Evolutionary conservation across 768 basidiomycete genomes (phyloP).

Genomic region (Collybiopsis confluens): DNA sequence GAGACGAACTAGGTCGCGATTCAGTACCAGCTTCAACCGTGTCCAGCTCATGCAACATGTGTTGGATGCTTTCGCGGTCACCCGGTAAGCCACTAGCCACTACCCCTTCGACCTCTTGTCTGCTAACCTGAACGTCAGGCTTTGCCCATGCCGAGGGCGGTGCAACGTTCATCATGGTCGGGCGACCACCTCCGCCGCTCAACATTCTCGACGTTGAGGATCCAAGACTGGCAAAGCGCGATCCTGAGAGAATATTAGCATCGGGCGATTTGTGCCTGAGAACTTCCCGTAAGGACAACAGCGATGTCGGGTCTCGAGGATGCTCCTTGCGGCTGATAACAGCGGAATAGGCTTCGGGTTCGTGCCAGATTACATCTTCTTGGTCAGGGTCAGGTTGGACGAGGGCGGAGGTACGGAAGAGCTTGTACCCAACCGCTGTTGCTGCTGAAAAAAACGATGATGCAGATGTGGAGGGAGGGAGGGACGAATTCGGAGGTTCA

Average conservation of each 20-base stretch:
- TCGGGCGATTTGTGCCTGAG: slow-evolving; percentile 47
- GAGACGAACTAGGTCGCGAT: slow-evolving; percentile 10
- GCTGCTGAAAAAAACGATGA: slow-evolving; percentile 49
- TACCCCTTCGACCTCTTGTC: slow-evolving; percentile 46
- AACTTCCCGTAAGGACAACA: slow-evolving; percentile 59
- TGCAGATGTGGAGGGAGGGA: slow-evolving; percentile 20
- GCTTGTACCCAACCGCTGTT: slow-evolving; percentile 35
- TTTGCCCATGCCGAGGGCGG: slow-evolving; percentile 50
- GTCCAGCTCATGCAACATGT: slow-evolving; percentile 40
- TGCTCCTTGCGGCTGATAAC: slow-evolving; percentile 61
- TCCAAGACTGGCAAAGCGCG: slow-evolving; percentile 14
- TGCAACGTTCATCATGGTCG: slow-evolving; percentile 9
- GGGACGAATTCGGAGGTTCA: slow-evolving; percentile 13
- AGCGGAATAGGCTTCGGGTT: slow-evolving; percentile 56
- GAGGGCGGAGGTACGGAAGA: slow-evolving; percentile 38
- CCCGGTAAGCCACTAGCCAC: slow-evolving; percentile 31
- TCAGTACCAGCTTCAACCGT: slow-evolving; percentile 9
- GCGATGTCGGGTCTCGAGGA: slow-evolving; percentile 51
- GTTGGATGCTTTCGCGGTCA: slow-evolving; percentile 36
- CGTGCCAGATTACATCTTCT: slow-evolving; percentile 54
- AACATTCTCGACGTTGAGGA: background rate
- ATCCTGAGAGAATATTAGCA: slow-evolving; percentile 2
- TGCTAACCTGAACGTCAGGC: slow-evolving; percentile 53
- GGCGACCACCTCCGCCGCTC: slow-evolving; percentile 11
- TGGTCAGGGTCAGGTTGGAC: slow-evolving; percentile 55